Evolutionary conservation across 2,329 filamentous ascomycete genomes (phyloP), one percentile per base, ranked within the genome.

Genomic region (Didymellaceae sp.): DNA sequence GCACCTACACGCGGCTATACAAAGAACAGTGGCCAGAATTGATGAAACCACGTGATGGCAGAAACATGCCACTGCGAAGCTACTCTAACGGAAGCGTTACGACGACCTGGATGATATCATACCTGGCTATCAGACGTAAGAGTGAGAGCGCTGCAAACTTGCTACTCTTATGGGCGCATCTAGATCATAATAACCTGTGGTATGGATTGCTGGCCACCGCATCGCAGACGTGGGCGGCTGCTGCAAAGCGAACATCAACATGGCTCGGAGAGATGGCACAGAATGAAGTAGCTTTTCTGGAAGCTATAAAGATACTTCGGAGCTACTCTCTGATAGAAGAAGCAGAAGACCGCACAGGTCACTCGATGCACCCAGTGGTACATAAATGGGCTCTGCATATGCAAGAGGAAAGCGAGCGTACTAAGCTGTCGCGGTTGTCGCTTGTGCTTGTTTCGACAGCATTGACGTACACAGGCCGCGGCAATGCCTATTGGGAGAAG

Each of bases 161-260:
- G 22, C 58, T 66, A 14, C 62, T 60, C 26, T 49, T 65, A 10
- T 52, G 42, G 48, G 41, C 48, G 14, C 28, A 41, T 25, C 35
- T 52, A 10, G 31, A 52, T 18, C 62, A 61, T 24, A 57, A 55
- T 45, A 49, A 52, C 41, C 35, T 66, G 22, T 62, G 56, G 52
- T 38, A 58, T 34, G 57, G 41, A 16, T 37, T 63, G 28, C 37
- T 65, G 14, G 49, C 35, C 22, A 31, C 38, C 13, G 54, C 57
- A 40, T 46, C 38, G n/a, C 21, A 39, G 9, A 14, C 33, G 10
- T 47, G 18, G 8, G 5, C 6, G 4, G 28, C 25, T 11, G 20
- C 25, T 42, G 39, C 38, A 44, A 16, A 45, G 21, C 25, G 17
- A 37, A 48, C 45, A 32, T 25, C 45, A 40, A 37, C 20, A 25